Base-by-base conservation (phyloP, 805 yeast species). In the Wickerhamomyces xylosicus region DNA sequence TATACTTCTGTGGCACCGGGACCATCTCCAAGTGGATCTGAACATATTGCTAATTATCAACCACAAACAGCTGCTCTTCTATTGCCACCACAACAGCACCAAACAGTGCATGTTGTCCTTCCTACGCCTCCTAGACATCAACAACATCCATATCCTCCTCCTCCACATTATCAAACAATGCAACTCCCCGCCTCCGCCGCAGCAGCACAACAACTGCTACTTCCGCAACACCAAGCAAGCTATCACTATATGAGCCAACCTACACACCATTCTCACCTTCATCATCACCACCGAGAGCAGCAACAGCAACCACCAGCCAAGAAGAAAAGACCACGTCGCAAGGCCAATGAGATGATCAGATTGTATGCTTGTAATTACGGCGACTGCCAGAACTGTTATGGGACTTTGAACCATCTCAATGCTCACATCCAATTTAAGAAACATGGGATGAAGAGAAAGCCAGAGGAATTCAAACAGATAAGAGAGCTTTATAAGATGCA, bases 351-450 rank as follows among this genome's bases (percentile, higher is more conserved):
- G 49, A 72, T 75, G 49, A 77, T 71, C 42, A 63, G 81, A 35
- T 47, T 72, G 4, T 74, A 74, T 52, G 59, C 57, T 18, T 74
- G 81, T 52, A 71, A 62, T 38, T 66, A 50, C 46, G 55, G 57
- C 19, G 62, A 61, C 10, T 75, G 81, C 43, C 55, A 61, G 7
- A 75, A 75, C 54, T 69, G 72, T 8, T 74, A 74, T 48, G 81
- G 81, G 13, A 75, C 81, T 4, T 60, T 74, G 32, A 74, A 75
- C 50, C 81, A 74, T 50, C 56, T 74, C 28, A 74, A 74, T 47
- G 74, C 78, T 13, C 81, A 74, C 49, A 70, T 74, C 29, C 48
- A 62, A 2, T 61, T 69, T 45, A 78, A 75, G 42, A 62, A 60
- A 14, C 81, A 74, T 50, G 81, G 81, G 9, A 55, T 60, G 16